A percentile compares a stretch with the other conserved stretches of the same genome.
Evolutionary conservation across 805 yeast genomes (phyloP).

Genomic region (Zygoascus tannicola): DNA sequence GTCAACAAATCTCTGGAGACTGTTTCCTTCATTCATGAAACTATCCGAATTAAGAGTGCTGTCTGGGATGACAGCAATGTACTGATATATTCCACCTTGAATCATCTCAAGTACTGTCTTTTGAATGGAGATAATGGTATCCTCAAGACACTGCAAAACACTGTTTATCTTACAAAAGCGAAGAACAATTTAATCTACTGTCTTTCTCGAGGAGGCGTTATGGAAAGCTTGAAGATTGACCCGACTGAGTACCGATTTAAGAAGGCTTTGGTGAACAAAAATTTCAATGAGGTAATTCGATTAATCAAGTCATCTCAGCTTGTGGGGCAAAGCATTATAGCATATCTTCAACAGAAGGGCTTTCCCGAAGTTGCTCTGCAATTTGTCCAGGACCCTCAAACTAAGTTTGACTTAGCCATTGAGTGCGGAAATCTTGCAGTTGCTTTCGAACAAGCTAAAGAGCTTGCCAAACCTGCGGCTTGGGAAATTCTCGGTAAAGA

Average conservation of each 20-base stretch:
- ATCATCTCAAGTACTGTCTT: constrained; percentile 88
- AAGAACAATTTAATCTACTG: constrained; percentile 65
- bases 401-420: constrained; percentile 89
- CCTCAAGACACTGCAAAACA: constrained; percentile 81
- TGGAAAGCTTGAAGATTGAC: constrained; percentile 70
- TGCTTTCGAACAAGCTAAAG: constrained; percentile 83
- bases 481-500: constrained; percentile 83
- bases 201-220: constrained; percentile 76
- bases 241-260: constrained; percentile 97
- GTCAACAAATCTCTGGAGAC: constrained; percentile 71
- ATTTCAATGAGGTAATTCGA: constrained; percentile 84
- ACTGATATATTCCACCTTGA: constrained; percentile 83
- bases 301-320: constrained; percentile 80
- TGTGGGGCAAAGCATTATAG: constrained; percentile 96
- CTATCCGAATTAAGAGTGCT: constrained; percentile 92
- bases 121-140: constrained; percentile 94
- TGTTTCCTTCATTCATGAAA: constrained; percentile 84
- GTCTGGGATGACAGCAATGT: constrained; percentile 96
- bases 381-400: constrained; percentile 93
- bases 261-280: constrained; percentile 79
- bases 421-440: constrained; percentile 84
- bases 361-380: constrained; percentile 96
- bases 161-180: constrained; percentile 71
- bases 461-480: constrained; percentile 52
- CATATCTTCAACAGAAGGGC: constrained; percentile 88